A percentile compares a stretch with the other conserved stretches of the same genome.
phyloP scores from a whole-genome alignment of 2,329 filamentous ascomycete genomes.

The Camptophora hylomeconis region DNA sequence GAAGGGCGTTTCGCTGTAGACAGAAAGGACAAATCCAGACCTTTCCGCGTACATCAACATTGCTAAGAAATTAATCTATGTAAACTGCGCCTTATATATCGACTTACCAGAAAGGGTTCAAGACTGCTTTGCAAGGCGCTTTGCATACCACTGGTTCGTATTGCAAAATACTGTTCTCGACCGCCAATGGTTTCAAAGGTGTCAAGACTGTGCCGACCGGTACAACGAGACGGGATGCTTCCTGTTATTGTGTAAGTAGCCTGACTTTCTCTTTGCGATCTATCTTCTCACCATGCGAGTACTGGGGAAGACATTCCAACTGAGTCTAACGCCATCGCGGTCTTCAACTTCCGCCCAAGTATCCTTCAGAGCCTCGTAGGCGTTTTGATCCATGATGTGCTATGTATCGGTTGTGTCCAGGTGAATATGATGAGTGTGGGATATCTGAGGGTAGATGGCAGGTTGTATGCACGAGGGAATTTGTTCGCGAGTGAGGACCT shows the following conservation, averaged over 20 bases:
- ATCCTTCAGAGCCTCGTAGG: slow-evolving; percentile 80
- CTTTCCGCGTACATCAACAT: slow-evolving; percentile 52
- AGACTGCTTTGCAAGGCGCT: slow-evolving; percentile 81
- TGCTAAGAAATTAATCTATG: slow-evolving; percentile 33
- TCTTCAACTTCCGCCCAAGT: slow-evolving; percentile 96
- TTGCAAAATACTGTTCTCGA: slow-evolving; percentile 75
- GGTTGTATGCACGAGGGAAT: too few species aligned
- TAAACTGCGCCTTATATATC: slow-evolving; percentile 28
- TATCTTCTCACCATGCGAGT: slow-evolving; percentile 86
- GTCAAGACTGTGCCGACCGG: slow-evolving; percentile 95
- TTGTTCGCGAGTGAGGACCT: too few species aligned
- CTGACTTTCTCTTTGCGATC: too few species aligned
- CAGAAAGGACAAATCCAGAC: slow-evolving; percentile 61
- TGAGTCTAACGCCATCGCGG: slow-evolving; percentile 84
- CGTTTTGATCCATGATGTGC: slow-evolving; percentile 53
- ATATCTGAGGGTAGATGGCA: too few species aligned
- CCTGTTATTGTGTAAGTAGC: slow-evolving; percentile 43
- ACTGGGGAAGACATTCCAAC: slow-evolving; percentile 98
- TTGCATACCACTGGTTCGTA: slow-evolving; percentile 98
- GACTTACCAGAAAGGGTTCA: slow-evolving; percentile 99
- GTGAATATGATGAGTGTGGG: too few species aligned
- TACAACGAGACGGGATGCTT: slow-evolving; percentile 87
- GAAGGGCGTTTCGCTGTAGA: slow-evolving; percentile 51
- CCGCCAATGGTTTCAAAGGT: slow-evolving; percentile 87
- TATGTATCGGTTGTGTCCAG: too few species aligned